Conservation (phyloP, 2,329 filamentous ascomycete species). For the Colletotrichum incanum region DNA sequence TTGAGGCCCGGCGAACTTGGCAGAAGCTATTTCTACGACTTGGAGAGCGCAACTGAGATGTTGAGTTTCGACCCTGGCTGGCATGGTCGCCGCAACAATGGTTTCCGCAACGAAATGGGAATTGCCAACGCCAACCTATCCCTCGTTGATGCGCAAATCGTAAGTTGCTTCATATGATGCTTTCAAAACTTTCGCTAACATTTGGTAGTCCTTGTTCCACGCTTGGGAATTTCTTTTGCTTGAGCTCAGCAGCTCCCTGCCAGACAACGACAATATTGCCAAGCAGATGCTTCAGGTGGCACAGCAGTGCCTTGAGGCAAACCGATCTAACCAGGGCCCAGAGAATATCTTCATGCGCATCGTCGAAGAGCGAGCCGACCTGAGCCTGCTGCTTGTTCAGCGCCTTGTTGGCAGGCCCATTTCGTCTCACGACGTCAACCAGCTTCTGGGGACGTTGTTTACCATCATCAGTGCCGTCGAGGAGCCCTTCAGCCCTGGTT, state of each 20-base stretch:
- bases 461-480: constrained; percentile 69
- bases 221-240: constrained; percentile 92
- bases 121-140: constrained; percentile 93
- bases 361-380: constrained; percentile 81
- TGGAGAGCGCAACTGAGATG: constrained; percentile 82
- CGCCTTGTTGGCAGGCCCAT: constrained; percentile 76
- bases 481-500: constrained; percentile 67
- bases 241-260: constrained; percentile 81
- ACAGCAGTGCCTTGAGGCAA: constrained; percentile 83
- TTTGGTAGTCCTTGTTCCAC: constrained; percentile 79
- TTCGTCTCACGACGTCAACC: constrained; percentile 65
- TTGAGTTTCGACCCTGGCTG: constrained; percentile 85
- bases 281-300: constrained; percentile 82
- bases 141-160: constrained; percentile 91
- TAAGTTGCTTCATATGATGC: constrained; percentile 59
- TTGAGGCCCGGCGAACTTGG: constrained; percentile 79
- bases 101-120: constrained; percentile 86
- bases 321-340: constrained; percentile 79
- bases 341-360: constrained; percentile 88
- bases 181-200: constrained; percentile 46
- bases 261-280: constrained; percentile 69
- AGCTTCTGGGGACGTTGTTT: constrained; percentile 67
- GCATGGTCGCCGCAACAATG: constrained; percentile 77
- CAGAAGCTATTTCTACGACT: constrained; percentile 86
- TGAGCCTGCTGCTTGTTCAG: constrained; percentile 87